A percentile compares a stretch with the other conserved stretches of the same genome.
phyloP scores from a whole-genome alignment of 306 rosid genomes.

The Nissolia schottii region DNA sequence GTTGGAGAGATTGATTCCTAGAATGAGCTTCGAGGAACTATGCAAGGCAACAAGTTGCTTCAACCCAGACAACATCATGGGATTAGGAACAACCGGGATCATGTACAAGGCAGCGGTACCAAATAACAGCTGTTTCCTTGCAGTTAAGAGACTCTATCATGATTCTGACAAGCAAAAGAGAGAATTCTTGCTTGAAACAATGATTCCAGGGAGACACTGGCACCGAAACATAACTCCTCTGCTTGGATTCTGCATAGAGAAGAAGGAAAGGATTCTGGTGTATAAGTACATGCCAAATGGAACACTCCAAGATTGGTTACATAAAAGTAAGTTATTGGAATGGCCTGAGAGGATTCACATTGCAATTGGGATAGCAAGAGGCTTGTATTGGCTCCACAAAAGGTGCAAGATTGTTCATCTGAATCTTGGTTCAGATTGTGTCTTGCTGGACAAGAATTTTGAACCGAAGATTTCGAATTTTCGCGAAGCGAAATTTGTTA shows the following conservation, averaged over 20 bases:
- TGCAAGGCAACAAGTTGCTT: slow-evolving; percentile 33
- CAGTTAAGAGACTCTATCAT: slow-evolving; percentile 32
- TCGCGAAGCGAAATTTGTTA: slow-evolving; percentile 14
- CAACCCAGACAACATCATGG: slow-evolving; percentile 17
- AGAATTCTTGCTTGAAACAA: slow-evolving; percentile 25
- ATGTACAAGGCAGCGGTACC: slow-evolving; percentile 32
- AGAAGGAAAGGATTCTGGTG: slow-evolving; percentile 22
- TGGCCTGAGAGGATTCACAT: slow-evolving; percentile 33
- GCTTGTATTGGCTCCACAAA: slow-evolving; percentile 35
- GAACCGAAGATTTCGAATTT: slow-evolving; percentile 38
- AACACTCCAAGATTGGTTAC: slow-evolving; percentile 28
- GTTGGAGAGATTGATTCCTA: slow-evolving; percentile 23
- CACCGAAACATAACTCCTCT: slow-evolving; percentile 24
- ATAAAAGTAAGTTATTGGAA: neutral
- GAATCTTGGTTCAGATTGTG: slow-evolving; percentile 23
- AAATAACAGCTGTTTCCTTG: slow-evolving; percentile 8
- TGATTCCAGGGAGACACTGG: slow-evolving; percentile 16
- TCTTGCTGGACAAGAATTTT: slow-evolving; percentile 31
- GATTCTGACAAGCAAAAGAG: slow-evolving; percentile 13
- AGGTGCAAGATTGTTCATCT: slow-evolving; percentile 26
- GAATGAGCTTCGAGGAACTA: slow-evolving; percentile 24
- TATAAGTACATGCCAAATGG: slow-evolving; percentile 33
- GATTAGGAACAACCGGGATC: slow-evolving; percentile 35
- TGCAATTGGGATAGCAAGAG: slow-evolving; percentile 37
- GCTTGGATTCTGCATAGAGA: slow-evolving; percentile 27